A percentile compares a stretch with the other conserved stretches of the same genome.
Conservation (phyloP, 192 early-diverging fungal species). For the Phlyctochytrium arcticum region DNA sequence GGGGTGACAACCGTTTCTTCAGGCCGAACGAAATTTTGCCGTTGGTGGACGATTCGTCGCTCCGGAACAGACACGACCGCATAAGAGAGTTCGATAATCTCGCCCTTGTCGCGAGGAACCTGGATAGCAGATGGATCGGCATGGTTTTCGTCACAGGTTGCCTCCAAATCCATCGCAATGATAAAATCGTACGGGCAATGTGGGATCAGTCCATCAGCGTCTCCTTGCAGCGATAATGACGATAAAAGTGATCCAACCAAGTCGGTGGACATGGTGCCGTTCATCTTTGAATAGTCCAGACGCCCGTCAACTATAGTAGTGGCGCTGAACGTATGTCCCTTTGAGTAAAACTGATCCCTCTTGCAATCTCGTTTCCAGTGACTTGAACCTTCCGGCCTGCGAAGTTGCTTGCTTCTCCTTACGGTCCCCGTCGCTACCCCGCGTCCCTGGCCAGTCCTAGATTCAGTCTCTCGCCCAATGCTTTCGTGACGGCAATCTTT, state of each 20-base stretch:
- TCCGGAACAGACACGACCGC: conserved; percentile 24
- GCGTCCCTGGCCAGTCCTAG: too few species aligned
- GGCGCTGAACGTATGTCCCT: too few species aligned
- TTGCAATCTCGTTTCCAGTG: too few species aligned
- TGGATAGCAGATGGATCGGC: conserved; percentile 49
- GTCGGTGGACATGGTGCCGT: conserved; percentile 1
- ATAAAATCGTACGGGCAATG: conserved; percentile 47
- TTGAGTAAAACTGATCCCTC: too few species aligned
- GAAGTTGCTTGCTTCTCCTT: too few species aligned
- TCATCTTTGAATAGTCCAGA: too few species aligned
- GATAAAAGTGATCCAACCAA: conserved; percentile 9
- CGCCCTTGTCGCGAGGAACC: conserved; percentile 42
- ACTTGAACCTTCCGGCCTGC: too few species aligned
- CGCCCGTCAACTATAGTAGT: too few species aligned
- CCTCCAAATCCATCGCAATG: conserved; percentile 63
- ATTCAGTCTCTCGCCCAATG: too few species aligned
- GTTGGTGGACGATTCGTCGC: conserved; percentile 20
- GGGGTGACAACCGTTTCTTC: conserved; percentile 41
- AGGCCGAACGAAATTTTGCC: conserved; percentile 26
- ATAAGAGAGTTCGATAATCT: conserved; percentile 36
- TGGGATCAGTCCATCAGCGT: conserved; percentile 1
- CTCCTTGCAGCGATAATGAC: conserved; percentile 13
- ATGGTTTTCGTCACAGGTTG: conserved; percentile 70
- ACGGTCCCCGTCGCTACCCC: too few species aligned
- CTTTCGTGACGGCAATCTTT: too few species aligned